These are phyloP conservation scores for Phytophthora uliginosa DNA, from an alignment of 352 stramenopile species.

Conservation along the genomic window DNA sequence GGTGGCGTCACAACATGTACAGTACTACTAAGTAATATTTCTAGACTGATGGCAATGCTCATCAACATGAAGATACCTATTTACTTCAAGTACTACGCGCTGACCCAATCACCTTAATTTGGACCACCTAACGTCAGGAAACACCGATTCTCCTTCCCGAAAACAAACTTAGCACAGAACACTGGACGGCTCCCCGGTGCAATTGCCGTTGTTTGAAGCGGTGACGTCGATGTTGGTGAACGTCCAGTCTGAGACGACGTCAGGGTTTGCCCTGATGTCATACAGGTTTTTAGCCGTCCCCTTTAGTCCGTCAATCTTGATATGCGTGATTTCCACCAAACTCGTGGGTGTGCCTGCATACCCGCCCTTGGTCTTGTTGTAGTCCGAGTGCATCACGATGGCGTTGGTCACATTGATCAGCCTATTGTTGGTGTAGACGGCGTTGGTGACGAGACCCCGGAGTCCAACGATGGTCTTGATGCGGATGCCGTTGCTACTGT, in stretches of 20 bases:
- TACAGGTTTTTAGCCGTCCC: conserved; percentile 1
- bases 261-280: background rate
- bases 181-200: background rate
- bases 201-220: background rate
- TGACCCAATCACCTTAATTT: no score
- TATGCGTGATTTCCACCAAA: background rate
- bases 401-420: background rate
- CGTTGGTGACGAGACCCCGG: conserved; percentile 7
- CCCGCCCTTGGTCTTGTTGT: conserved; percentile 1
- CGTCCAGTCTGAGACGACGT: background rate
- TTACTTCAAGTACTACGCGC: no score
- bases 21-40: no score
- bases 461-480: conserved; percentile 6
- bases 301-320: background rate
- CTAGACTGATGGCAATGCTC: no score
- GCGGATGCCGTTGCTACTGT: conserved; percentile 19
- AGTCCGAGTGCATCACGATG: conserved; percentile 4
- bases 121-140: no score
- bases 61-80: no score
- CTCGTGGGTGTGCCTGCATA: background rate
- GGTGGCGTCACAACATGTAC: no score
- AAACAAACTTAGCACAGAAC: background rate
- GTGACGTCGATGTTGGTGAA: background rate
- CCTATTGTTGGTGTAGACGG: background rate
- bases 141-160: background rate